A percentile compares a stretch with the other conserved stretches of the same genome.
Evolutionary conservation across 2,329 filamentous ascomycete species (phyloP).

Genomic region (Hansfordia pulvinata): DNA sequence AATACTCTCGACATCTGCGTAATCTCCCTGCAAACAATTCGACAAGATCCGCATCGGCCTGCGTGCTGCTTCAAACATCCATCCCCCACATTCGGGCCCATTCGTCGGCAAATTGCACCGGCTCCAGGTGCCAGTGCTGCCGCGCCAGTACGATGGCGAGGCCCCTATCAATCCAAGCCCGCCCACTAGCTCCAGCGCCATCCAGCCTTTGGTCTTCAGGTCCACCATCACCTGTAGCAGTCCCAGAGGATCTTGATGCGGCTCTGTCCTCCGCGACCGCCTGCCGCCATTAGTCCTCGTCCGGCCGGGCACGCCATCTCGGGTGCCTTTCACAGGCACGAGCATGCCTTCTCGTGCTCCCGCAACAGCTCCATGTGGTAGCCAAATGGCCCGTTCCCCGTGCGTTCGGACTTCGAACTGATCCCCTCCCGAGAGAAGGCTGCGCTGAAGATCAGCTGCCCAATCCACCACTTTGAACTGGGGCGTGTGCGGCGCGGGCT

Average conservation of each 20-base stretch:
- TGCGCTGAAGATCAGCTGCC: slow-evolving; percentile 69
- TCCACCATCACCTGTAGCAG: slow-evolving; percentile 56
- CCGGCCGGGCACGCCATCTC: slow-evolving; percentile 12
- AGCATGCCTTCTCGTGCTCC: slow-evolving; percentile 53
- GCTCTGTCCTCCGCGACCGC: slow-evolving; percentile 8
- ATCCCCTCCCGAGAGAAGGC: slow-evolving; percentile 58
- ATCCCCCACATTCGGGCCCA: slow-evolving; percentile 15
- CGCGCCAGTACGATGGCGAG: slow-evolving; percentile 45
- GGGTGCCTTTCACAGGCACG: slow-evolving; percentile 31
- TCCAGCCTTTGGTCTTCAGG: slow-evolving; percentile 49
- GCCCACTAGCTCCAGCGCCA: slow-evolving; percentile 61
- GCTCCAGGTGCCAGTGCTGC: slow-evolving; percentile 21
- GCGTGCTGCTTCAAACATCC: slow-evolving; percentile 10
- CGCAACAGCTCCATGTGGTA: slow-evolving; percentile 52
- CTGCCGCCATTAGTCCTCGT: slow-evolving; percentile 6
- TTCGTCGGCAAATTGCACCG: slow-evolving; percentile 12
- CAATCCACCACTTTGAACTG: slow-evolving; percentile 63
- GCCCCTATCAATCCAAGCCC: slow-evolving; percentile 63
- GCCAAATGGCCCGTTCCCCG: slow-evolving; percentile 54
- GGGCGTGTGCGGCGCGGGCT: slow-evolving; percentile 18
- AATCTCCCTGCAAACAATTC: too few species aligned
- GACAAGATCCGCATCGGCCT: too few species aligned
- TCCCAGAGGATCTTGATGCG: slow-evolving; percentile 64
- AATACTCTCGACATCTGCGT: too few species aligned
- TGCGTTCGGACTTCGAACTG: slow-evolving; percentile 50